Evolutionary conservation across 352 stramenopile genomes (phyloP), one percentile per base, ranked within the genome.

Genomic region (Nannochloropsis limnetica): DNA sequence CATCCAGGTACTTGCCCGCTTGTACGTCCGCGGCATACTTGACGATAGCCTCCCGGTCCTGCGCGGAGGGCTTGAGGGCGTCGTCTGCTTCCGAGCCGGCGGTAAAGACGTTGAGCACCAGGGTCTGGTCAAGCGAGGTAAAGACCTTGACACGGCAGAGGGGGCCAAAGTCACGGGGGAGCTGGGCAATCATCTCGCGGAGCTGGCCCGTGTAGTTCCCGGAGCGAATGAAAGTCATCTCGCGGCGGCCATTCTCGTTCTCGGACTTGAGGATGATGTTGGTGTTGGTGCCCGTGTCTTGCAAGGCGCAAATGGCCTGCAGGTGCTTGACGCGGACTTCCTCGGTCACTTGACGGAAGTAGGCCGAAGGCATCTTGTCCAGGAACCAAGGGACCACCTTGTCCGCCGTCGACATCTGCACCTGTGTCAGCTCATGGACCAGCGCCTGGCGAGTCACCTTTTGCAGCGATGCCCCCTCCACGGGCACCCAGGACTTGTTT

Each of bases 71-170:
- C 81, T 82, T 93, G 90, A 86, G 94, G 89, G 29, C 69, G 20
- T 74, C 61, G 22, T 74, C 61, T 28, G 61, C 61, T 29, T 74
- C 25, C n/a, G 61, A 74, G 25, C 25, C 61, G 11, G 61, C 6
- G 11, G 61, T 74, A 86, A 95, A 95, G 44, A 95, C 91, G 82
- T 95, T 90, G 54, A 95, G 86, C 4, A 90, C 91, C 3, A 95
- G 85, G 27, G 89, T 93, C 79, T 93, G 90, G 81, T 95, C 92
- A 5, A 92, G 80, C 15, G 92, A 90, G 79, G 91, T 93, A 87
- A 95, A 95, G 84, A 95, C 93, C 89, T 95, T 94, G 86, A 95
- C 92, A 83, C 92, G 90, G 20, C 90, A 89, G 11, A 94, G 87
- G 69, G 90, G 88, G 2, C 85, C 89, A 83, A 87, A 87, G 83